Evolutionary conservation across 345 rosid genomes (phyloP), one percentile per base, ranked within the genome.

Genomic region (Populus davidiana): DNA sequence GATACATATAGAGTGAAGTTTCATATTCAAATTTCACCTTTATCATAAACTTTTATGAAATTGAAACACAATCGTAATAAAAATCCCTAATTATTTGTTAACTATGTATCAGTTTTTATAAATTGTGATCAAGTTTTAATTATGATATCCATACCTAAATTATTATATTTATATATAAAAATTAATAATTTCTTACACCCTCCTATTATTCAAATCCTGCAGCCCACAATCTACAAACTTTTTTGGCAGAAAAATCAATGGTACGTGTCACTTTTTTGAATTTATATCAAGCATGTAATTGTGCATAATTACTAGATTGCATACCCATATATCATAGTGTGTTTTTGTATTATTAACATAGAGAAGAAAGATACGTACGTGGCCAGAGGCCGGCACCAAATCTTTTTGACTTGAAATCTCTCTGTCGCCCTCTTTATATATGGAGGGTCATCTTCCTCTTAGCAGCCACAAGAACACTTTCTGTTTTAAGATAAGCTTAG

Each of bases 381-480:
- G 82, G 79, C 84, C 31, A 0, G 39, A 78, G 81, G 85, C 41
- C 85, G 85, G 85, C 79, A 75, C 76, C 85, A 78, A 78, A 78
- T 47, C 47, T 14, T 44, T 33, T 78, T 82, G 85, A 82, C 82
- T 82, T 82, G 13, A 0, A 11, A 20, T 14, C 25, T 12, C 17
- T 38, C 63, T 17, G 12, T 33, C 75, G 74, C 81, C 33, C 33
- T 0, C 71, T 49, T 69, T 73, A 81, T 47, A 77, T 81, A 72
- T 35, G n/a, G 18, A 62, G 21, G 20, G 8, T 20, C 64, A 21
- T 14, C 50, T 14, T 56, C 49, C 43, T 14, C 52, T 3, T 27
- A 44, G 8, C 68, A 67, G 67, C 76, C 72, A 52, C 50, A 63
- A 16, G n/a, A 23, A 8, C 44, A 71, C 72, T 63, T 71, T 70